These are phyloP conservation scores for Puccinia polysora DNA, from an alignment of 1,284 basidiomycete genomes.

Conservation along the genomic window DNA sequence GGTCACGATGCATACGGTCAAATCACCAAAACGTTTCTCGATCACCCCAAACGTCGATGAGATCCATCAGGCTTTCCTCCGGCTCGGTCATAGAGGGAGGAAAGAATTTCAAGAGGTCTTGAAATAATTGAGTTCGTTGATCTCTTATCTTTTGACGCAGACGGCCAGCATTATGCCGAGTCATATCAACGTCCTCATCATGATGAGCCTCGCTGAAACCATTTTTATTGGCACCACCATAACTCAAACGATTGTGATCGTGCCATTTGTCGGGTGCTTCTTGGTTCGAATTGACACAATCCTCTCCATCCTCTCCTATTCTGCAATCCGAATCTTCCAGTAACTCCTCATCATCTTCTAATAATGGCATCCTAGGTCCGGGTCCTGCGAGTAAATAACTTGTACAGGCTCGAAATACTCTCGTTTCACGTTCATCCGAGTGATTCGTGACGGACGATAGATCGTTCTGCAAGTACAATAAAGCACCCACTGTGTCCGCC, in stretches of 20 bases:
- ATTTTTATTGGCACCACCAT: too few species aligned
- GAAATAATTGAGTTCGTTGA: slow-evolving; percentile 66
- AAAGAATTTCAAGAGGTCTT: slow-evolving; percentile 63
- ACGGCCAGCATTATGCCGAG: slow-evolving; percentile 50
- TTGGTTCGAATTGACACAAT: slow-evolving; percentile 54
- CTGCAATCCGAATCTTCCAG: slow-evolving; percentile 30
- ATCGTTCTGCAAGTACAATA: slow-evolving; percentile 65
- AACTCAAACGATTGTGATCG: neutral
- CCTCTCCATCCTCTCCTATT: slow-evolving; percentile 44
- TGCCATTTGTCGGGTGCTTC: neutral
- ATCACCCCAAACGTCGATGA: slow-evolving; percentile 54
- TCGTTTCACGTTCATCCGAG: slow-evolving; percentile 61
- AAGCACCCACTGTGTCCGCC: slow-evolving; percentile 62
- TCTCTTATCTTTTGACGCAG: slow-evolving; percentile 2
- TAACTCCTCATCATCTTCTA: slow-evolving; percentile 45
- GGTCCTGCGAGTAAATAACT: slow-evolving; percentile 61
- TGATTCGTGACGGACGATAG: slow-evolving; percentile 69
- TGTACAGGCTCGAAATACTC: slow-evolving; percentile 64
- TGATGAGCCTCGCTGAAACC: neutral
- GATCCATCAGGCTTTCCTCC: slow-evolving; percentile 59
- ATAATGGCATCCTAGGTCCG: slow-evolving; percentile 45
- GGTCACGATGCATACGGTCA: too few species aligned
- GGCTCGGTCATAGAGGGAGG: slow-evolving; percentile 65
- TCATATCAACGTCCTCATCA: neutral
- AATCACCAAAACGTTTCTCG: slow-evolving; percentile 18